Base-by-base conservation (phyloP, 345 rosid genomes). In the Odontarrhena argentea region DNA sequence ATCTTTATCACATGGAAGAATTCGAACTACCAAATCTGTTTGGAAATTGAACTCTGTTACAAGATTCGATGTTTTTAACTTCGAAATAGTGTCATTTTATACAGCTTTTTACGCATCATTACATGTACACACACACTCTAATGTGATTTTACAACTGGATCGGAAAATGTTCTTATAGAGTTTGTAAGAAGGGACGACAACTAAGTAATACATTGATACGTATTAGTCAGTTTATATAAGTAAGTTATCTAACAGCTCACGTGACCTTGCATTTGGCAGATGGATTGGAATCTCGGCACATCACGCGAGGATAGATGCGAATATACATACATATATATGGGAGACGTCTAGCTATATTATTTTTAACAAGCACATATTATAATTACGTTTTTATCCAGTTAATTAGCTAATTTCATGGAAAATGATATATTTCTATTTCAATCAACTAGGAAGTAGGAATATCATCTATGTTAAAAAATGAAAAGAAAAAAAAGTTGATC, bases 231-330 rank as follows among this genome's bases (percentile, higher is more conserved):
- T n/a, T n/a, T n/a, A n/a, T n/a, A n/a, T n/a, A n/a, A n/a, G n/a
- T n/a, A n/a, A n/a, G n/a, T n/a, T n/a, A n/a, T n/a, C n/a, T 45
- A 51, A 40, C 35, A 63, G 57, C 55, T 55, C 69, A 71, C 69
- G 69, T 55, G 75, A 63, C 22, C 2, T 55, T 71, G 70, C 70
- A 51, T 59, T 50, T 71, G 69, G 63, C 70, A 55, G 58, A 55
- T 28, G 64, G 38, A 37, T 71, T 55, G 37, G 69, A 63, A 63
- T 71, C 69, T 71, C 69, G 58, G 44, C 51, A 28, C 64, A 46
- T 55, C 75, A 71, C 58, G 64, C 64, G 75, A 63, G 57, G 41
- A 48, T 34, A 63, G 36, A 71, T 71, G 43, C 42, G 37, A 48
- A 71, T 55, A 28, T 11, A 13, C 44, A 9, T 25, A 57, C 50